These are phyloP conservation scores for Globisporangium heterothallicum DNA, from an alignment of 352 stramenopile genomes.

Conservation along the genomic window DNA sequence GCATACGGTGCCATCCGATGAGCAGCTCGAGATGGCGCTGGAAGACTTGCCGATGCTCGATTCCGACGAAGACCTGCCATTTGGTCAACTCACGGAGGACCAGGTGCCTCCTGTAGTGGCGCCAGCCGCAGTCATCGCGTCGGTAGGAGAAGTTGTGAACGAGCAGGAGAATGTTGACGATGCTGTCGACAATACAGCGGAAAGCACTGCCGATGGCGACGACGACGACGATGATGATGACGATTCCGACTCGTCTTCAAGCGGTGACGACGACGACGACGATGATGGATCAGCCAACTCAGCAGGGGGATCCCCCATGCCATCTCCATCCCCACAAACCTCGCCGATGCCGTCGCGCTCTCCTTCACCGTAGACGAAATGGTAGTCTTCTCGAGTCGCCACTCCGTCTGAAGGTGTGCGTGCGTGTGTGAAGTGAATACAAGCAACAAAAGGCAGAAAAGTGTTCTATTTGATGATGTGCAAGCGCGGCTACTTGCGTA, in stretches of 20 bases:
- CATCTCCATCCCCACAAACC: constrained; percentile 41
- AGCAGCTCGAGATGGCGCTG: constrained; percentile 65
- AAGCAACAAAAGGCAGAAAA: constrained; percentile 1
- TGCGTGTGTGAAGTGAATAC: background rate
- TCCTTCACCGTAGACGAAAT: constrained; percentile 31
- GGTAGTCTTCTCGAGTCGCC: too few relatives aligned
- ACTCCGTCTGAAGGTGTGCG: too few relatives aligned
- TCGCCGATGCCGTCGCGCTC: constrained; percentile 58
- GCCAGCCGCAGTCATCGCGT: background rate
- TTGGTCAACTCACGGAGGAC: constrained; percentile 18
- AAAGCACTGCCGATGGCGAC: constrained; percentile 22
- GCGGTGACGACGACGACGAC: constrained; percentile 25
- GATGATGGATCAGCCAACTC: constrained; percentile 53
- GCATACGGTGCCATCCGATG: constrained; percentile 47
- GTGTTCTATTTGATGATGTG: too few relatives aligned
- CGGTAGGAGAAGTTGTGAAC: background rate
- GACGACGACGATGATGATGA: constrained; percentile 40
- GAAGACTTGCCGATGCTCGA: constrained; percentile 73
- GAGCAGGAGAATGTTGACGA: constrained; percentile 1
- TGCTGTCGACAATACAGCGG: constrained; percentile 13
- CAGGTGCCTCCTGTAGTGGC: constrained; percentile 4
- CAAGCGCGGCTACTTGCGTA: constrained; percentile 28
- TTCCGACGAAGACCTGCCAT: constrained; percentile 56
- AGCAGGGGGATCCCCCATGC: constrained; percentile 32
- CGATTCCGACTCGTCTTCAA: constrained; percentile 31